Base-by-base conservation (phyloP, 2,329 filamentous ascomycete species). In the Botrytis cinerea region DNA sequence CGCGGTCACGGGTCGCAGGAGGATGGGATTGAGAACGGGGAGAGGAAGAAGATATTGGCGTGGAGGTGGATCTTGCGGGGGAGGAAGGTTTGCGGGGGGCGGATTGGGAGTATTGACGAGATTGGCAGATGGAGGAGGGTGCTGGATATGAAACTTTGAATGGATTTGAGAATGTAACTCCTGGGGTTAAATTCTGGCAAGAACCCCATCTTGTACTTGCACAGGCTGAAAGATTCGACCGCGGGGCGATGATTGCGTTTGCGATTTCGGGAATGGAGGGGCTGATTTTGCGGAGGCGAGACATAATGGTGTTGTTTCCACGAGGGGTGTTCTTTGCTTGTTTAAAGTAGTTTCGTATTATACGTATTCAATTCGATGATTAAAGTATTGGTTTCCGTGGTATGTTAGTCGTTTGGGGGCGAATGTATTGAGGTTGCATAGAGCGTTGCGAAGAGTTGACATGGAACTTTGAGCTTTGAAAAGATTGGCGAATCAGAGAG, bases 1-100 rank as follows among this genome's bases (percentile, higher is more conserved):
- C 90, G 72, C 90, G 89, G 80, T 91, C 88, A 78, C 18, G 40
- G 18, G 68, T 48, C 14, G 28, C 8, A 8, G 67, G 69, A 38
- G 72, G 28, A 28, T 62, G 48, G 1, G 61, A 70, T 32, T 48
- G 51, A 25, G 38, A 28, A 20, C 28, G 7, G 38, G 59, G 28
- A 46, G 43, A 32, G 2, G 32, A 12, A n/a, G 51, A 28, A 4
- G 54, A 10, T 57, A 35, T 8, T 18, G 14, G 20, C 2, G 12
- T 25, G 35, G 59, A 40, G 59, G 25, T 16, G 12, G 7, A 12
- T 61, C n/a, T 61, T n/a, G 35, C 40, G 32, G 59, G 6, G 22
- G 35, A 35, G 28, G 35, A 38, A 4, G 48, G 25, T 4, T 57
- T 57, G 28, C 40, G 16, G 25, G 16, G 35, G 28, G 9, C 12